These are phyloP conservation scores for Trichoderma sp. DNA, from an alignment of 2,329 filamentous ascomycete species.

Conservation along the genomic window DNA sequence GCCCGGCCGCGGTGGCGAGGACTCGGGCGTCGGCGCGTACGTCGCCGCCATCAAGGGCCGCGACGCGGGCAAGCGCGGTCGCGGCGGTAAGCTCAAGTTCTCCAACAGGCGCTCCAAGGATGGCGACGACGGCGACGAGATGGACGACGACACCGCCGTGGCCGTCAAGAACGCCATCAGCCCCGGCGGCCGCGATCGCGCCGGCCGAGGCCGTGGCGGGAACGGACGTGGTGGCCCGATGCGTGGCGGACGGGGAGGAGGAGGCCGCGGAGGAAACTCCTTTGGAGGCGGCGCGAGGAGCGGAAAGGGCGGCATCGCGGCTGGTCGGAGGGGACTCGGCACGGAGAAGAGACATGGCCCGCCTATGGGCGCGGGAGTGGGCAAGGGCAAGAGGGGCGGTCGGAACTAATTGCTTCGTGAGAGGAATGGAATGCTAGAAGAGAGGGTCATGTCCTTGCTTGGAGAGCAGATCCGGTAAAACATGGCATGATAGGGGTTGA, in stretches of 20 bases:
- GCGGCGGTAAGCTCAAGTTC: constrained; percentile 71
- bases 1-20: constrained; percentile 56
- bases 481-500: constrained; percentile 10
- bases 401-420: constrained; percentile 33
- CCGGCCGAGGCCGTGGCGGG: constrained; percentile 39
- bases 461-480: not conserved
- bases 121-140: constrained; percentile 55
- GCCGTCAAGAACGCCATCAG: constrained; percentile 55
- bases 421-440: not conserved
- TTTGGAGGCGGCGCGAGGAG: constrained; percentile 46
- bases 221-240: constrained; percentile 35
- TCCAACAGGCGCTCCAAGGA: constrained; percentile 60
- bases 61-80: constrained; percentile 65
- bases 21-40: constrained; percentile 66
- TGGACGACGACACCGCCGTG: constrained; percentile 56
- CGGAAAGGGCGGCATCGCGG: constrained; percentile 52
- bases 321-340: constrained; percentile 54
- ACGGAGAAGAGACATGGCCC: constrained; percentile 52
- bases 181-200: constrained; percentile 42
- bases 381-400: constrained; percentile 44
- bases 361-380: constrained; percentile 43
- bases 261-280: constrained; percentile 42
- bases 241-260: constrained; percentile 42
- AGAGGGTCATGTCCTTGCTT: not conserved
- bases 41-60: constrained; percentile 69